Base-by-base conservation (phyloP, 768 basidiomycete genomes). In the Rhizopogon vinicolor region DNA sequence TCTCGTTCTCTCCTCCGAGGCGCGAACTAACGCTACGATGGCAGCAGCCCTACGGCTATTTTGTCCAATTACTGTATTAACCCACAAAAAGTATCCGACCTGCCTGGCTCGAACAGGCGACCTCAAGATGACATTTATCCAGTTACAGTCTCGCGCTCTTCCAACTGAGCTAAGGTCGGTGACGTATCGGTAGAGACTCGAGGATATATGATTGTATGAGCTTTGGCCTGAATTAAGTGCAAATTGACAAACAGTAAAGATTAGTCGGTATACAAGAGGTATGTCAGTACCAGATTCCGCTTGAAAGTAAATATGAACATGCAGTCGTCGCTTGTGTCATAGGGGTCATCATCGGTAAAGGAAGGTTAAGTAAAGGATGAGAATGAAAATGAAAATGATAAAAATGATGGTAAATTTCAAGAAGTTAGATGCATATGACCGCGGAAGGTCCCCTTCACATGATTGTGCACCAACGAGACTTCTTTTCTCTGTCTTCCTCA, bases 121-220 rank as follows among this genome's bases (percentile, higher is more conserved):
- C 74, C 71, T 75, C 71, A 73, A 72, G 74, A 75, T 74, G 58
- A 58, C 52, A 5, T 40, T 25, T 59, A 62, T 35, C 67, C 64
- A 59, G 60, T 74, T 75, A 75, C 71, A 74, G 75, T 76, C 75
- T 72, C 67, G 74, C 74, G 74, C 75, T 76, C 74, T 76, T 77
- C 76, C 76, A 76, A 74, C 76, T 77, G 76, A 76, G 70, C 70
- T 72, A 72, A 62, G 58, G 59, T 62, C 59, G 60, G 60, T 33
- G 60, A 19, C 13, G 7, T 48, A 9, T 0, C 14, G 7, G 2
- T 33, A 9, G 31, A 33, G 8, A 33, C 31, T 1, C 7, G 8
- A 7, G 8, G 9, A 33, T 8, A 33, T 33, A 33, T 33, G 8
- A 33, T 31, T 31, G 1, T 33, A 8, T 5, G 8, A 14, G 6